These are phyloP conservation scores for Pseudocercospora eumusae DNA, from an alignment of 2,329 filamentous ascomycete species.

Conservation along the genomic window DNA sequence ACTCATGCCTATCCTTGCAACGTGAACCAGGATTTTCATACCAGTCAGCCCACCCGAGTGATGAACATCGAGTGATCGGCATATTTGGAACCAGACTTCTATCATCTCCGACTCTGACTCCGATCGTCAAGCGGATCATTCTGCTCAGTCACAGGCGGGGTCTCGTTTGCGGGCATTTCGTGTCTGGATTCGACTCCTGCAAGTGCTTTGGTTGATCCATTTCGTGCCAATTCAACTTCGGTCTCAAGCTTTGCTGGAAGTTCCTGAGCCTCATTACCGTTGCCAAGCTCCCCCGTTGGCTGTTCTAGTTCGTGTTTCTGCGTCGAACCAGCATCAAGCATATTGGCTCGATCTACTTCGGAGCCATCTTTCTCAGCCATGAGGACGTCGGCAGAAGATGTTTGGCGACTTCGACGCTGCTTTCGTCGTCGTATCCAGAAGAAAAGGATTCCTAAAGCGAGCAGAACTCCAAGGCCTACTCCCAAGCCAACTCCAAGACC, in stretches of 20 bases:
- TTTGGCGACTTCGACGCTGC: not conserved
- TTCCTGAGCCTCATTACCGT: slow-evolving; percentile 5
- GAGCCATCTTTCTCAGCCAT: not conserved
- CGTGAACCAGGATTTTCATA: not conserved
- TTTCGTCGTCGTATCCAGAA: not conserved
- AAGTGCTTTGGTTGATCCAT: not conserved
- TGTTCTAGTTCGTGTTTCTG: slow-evolving; percentile 3
- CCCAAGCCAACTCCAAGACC: slow-evolving; percentile 4
- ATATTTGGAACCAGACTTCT: not conserved
- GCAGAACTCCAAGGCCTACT: slow-evolving; percentile 3
- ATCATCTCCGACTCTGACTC: not conserved
- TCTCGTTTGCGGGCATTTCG: slow-evolving; percentile 5
- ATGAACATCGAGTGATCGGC: not conserved
- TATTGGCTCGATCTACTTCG: slow-evolving; percentile 8
- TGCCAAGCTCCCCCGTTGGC: slow-evolving; percentile 3
- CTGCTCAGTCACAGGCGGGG: not conserved
- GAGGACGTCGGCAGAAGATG: not conserved
- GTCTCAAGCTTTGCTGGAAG: slow-evolving; percentile 6
- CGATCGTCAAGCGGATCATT: not conserved
- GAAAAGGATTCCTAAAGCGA: not conserved
- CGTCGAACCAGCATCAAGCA: slow-evolving; percentile 1
- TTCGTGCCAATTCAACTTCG: not conserved
- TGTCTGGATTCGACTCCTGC: not conserved
- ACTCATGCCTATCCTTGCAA: not conserved
- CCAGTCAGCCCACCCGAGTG: not conserved